Conservation (phyloP, 2,329 filamentous ascomycete genomes). For the Colletotrichum tanaceti region DNA sequence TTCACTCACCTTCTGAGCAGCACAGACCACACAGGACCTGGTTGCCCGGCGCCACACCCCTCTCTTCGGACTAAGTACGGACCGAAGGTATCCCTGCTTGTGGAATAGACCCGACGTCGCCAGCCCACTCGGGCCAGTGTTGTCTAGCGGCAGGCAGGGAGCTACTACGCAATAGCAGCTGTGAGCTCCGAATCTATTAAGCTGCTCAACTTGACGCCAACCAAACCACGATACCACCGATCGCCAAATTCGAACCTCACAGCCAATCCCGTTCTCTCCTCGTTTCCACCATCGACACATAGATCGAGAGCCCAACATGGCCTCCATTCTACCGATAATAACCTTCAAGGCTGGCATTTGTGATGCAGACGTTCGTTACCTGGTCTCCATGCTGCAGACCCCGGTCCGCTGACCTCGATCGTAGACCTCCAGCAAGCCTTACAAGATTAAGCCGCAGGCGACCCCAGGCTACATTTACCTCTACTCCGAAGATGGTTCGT, state of each 20-base stretch:
- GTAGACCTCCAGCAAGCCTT: constrained; percentile 65
- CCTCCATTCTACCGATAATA: constrained; percentile 85
- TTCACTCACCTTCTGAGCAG: constrained; percentile 27
- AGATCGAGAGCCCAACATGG: constrained; percentile 60
- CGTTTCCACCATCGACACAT: background rate
- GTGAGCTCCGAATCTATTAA: constrained; percentile 33
- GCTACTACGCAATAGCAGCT: constrained; percentile 39
- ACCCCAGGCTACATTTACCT: constrained; percentile 91
- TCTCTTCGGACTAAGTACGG: constrained; percentile 42
- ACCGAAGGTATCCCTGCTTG: constrained; percentile 30
- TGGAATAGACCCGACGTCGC: constrained; percentile 7
- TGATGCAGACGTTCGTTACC: constrained; percentile 78
- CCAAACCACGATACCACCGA: constrained; percentile 20
- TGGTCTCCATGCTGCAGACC: constrained; percentile 32
- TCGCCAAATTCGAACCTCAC: constrained; percentile 5
- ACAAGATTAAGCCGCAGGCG: constrained; percentile 77
- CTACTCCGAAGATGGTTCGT: constrained; percentile 86
- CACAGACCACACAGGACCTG: constrained; percentile 38
- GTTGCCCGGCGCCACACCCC: constrained; percentile 35
- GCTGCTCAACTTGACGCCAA: constrained; percentile 38
- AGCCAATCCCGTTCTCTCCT: background rate
- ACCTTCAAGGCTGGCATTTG: constrained; percentile 97
- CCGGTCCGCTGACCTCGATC: constrained; percentile 43
- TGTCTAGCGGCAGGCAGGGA: constrained; percentile 27
- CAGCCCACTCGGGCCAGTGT: constrained; percentile 21